phyloP scores from a whole-genome alignment of 495 filamentous ascomycete species.

The Aspergillus sclerotioniger region DNA sequence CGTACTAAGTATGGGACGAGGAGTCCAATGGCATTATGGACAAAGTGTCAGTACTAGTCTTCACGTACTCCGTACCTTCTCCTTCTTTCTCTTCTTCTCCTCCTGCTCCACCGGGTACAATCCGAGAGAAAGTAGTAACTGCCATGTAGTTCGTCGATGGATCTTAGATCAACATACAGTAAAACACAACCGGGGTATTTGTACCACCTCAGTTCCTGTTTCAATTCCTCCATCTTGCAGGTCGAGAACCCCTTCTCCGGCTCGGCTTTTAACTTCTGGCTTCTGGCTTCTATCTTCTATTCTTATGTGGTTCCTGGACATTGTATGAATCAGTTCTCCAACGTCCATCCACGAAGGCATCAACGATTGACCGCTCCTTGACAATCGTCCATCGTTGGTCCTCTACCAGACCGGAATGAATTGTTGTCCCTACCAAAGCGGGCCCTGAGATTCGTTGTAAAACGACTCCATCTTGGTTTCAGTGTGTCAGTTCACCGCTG shows the following conservation, averaged over 20 bases:
- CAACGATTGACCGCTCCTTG: slow-evolving; percentile 20
- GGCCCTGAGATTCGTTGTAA: background rate
- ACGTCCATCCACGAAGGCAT: slow-evolving; percentile 4
- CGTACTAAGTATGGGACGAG: too few species aligned
- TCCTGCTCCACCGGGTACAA: background rate
- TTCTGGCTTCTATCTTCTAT: background rate
- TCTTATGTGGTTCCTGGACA: background rate
- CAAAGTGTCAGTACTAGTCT: too few species aligned
- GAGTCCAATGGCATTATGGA: too few species aligned
- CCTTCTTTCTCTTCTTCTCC: too few species aligned
- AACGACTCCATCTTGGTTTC: slow-evolving; percentile 13
- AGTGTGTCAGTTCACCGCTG: slow-evolving; percentile 13
- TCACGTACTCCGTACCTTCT: too few species aligned
- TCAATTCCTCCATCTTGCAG: background rate
- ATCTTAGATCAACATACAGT: background rate
- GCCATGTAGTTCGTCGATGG: background rate
- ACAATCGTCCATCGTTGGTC: slow-evolving; percentile 1
- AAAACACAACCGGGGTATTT: background rate
- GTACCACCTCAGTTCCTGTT: slow-evolving; percentile 4
- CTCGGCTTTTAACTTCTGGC: background rate
- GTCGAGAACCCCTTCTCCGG: background rate
- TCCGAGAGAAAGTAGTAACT: background rate
- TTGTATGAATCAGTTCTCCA: slow-evolving; percentile 5
- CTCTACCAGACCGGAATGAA: background rate
- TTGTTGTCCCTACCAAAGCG: background rate